Conservation (phyloP, 192 early-diverging fungal genomes). For the Gonapodya prolifera region DNA sequence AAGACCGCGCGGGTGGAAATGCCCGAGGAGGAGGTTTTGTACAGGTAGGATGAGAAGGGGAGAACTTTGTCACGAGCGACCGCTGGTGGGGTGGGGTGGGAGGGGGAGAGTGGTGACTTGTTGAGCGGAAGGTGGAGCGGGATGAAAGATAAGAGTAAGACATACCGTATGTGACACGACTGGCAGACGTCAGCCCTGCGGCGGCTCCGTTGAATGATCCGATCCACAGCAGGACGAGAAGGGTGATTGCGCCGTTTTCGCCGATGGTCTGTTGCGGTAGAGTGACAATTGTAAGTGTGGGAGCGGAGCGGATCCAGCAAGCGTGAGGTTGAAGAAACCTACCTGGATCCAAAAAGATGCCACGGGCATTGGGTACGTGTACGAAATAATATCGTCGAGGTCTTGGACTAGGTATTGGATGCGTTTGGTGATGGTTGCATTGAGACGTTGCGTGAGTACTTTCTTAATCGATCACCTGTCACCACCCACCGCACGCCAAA, state of each 20-base stretch:
- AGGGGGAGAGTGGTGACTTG: background rate
- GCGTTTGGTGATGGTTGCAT: background rate
- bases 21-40: constrained; percentile 16
- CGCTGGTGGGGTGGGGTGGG: constrained; percentile 33
- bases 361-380: background rate
- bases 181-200: constrained; percentile 21
- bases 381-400: background rate
- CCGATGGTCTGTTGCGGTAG: constrained; percentile 12
- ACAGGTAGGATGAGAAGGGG: constrained; percentile 20
- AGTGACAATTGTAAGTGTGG: background rate
- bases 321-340: background rate
- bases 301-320: background rate
- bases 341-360: background rate
- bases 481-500: background rate
- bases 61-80: constrained; percentile 32
- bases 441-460: background rate
- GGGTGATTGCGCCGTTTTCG: constrained; percentile 14
- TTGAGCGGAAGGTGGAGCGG: background rate
- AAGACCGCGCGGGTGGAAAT: constrained; percentile 24
- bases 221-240: constrained; percentile 27
- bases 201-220: constrained; percentile 27
- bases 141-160: background rate
- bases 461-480: too few species aligned
- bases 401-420: background rate
- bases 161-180: background rate